Base-by-base conservation (phyloP, 1,284 basidiomycete genomes). In the Vanrija sp. region DNA sequence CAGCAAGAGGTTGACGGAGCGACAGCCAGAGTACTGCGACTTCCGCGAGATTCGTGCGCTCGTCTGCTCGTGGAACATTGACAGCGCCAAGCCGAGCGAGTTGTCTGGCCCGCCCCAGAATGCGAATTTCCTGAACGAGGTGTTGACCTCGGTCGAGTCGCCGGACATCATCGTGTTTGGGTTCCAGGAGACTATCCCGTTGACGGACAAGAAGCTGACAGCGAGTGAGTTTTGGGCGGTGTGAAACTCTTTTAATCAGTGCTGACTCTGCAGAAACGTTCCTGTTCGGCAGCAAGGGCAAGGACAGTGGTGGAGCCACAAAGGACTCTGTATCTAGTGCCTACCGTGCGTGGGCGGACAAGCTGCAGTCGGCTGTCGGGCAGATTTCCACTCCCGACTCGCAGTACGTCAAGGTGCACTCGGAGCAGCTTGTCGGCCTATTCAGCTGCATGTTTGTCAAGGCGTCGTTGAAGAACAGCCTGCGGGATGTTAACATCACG, bases 111-210 rank as follows among this genome's bases (percentile, higher is more conserved):
- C 81, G 18, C 66, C 80, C 1, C 84, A 83, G 26, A 94, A 91
- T 67, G 72, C 83, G 44, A 82, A 80, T 52, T 90, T 95, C 78
- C 78, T 96, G 10, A 79, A 83, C 16, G 82, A 91, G 42, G 84
- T 84, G 5, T 79, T 96, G 16, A 78, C 74, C 3, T 87, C 85
- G 58, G 84, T 86, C 25, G 83, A 87, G 21, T 74, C 80, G 8
- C 91, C 94, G 0, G 94, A 97, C 65, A 85, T 98, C 63, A 87
- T 98, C 64, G 84, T 86, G 2, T 96, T 98, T 71, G 93, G 93
- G 1, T 88, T 98, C 70, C 95, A 98, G 73, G 95, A 98, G 78
- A 83, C 97, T 40, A 89, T 98, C 60, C 92, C 97, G 71, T 82
- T 98, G 12, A 93, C 97, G 63, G 88, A 85, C 65, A 86, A 91